Conservation (phyloP, 208 protist genomes). For the Wallacemonas rigidus region DNA sequence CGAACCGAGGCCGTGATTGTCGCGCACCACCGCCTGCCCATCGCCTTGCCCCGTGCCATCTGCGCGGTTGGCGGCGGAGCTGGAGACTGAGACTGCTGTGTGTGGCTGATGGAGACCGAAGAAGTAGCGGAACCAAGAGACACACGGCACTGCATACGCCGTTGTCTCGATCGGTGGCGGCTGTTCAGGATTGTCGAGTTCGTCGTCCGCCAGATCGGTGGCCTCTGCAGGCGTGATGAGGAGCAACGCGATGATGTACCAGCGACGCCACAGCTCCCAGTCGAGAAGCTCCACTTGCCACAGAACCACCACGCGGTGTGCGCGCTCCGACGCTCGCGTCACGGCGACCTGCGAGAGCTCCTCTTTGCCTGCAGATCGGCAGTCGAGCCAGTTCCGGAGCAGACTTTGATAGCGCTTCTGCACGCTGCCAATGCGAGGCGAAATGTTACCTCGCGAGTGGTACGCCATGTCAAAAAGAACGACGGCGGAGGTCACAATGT, state of each 20-base stretch:
- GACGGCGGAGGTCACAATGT: slow-evolving; percentile 62
- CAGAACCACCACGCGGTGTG: slow-evolving; percentile 34
- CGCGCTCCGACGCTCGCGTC: slow-evolving; percentile 21
- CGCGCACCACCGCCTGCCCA: background rate
- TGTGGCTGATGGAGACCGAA: slow-evolving; percentile 31
- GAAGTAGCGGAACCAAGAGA: slow-evolving; percentile 70
- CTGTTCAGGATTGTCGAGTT: background rate
- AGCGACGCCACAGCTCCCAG: slow-evolving; percentile 48
- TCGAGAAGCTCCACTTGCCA: slow-evolving; percentile 46
- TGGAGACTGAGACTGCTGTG: background rate
- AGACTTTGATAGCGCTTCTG: slow-evolving; percentile 1
- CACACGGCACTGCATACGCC: slow-evolving; percentile 36
- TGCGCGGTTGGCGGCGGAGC: background rate
- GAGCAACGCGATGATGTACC: slow-evolving; percentile 67
- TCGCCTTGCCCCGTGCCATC: no score
- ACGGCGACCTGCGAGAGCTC: slow-evolving; percentile 23
- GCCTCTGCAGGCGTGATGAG: slow-evolving; percentile 16
- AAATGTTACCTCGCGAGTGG: background rate
- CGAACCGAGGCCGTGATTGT: background rate
- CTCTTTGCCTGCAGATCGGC: background rate
- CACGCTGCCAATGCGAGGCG: slow-evolving; percentile 2
- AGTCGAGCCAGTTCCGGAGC: slow-evolving; percentile 23
- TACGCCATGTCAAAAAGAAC: slow-evolving; percentile 33
- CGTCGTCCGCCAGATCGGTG: background rate
- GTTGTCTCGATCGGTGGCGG: background rate